A percentile compares a stretch with the other conserved stretches of the same genome.
phyloP scores from a whole-genome alignment of 257 asterid genomes.

The Vinca minor region DNA sequence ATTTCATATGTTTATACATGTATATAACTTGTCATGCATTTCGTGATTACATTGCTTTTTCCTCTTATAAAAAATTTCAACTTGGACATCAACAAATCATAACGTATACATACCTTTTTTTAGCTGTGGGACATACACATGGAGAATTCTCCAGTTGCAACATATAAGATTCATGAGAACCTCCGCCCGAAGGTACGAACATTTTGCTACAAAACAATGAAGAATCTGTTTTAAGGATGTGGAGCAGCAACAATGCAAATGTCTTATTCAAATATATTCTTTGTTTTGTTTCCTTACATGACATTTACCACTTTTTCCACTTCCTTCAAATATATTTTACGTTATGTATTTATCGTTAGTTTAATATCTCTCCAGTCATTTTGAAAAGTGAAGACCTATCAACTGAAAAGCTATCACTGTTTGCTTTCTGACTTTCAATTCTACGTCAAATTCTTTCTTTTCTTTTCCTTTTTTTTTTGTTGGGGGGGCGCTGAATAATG shows the following conservation, averaged over 20 bases:
- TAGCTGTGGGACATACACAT: constrained; percentile 74
- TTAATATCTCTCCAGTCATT: background rate
- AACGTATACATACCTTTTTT: constrained; percentile 11
- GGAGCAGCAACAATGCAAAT: background rate
- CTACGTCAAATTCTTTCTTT: too few relatives aligned
- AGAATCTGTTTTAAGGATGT: background rate
- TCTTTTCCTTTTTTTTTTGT: too few relatives aligned
- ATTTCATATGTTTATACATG: background rate
- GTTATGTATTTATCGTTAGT: background rate
- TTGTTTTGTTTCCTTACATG: background rate
- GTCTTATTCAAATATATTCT: too few relatives aligned
- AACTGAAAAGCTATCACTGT: background rate
- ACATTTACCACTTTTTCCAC: background rate
- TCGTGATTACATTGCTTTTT: background rate
- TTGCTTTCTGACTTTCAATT: background rate
- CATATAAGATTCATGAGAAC: constrained; percentile 54
- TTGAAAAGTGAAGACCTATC: background rate
- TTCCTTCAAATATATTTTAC: background rate
- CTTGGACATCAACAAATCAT: background rate
- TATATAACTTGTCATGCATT: background rate
- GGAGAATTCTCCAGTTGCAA: constrained; percentile 58
- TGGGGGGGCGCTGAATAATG: too few relatives aligned
- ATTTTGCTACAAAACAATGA: constrained; percentile 6
- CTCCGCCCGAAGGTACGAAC: constrained; percentile 61
- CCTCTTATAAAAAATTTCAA: background rate